Evolutionary conservation across 257 asterid species (phyloP), one percentile per base, ranked within the genome.

Genomic region (Rauvolfia tetraphylla): DNA sequence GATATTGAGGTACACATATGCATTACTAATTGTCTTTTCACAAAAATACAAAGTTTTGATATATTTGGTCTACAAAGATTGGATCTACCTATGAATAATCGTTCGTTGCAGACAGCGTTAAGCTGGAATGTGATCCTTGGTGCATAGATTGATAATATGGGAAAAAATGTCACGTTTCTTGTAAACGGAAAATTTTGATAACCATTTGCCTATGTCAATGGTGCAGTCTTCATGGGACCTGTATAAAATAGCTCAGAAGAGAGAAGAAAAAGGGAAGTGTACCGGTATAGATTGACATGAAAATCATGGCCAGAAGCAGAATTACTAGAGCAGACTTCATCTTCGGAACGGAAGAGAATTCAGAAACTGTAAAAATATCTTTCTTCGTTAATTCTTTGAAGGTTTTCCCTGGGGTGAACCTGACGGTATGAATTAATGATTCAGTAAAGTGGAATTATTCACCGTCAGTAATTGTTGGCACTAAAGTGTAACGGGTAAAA

Each of bases 281-380:
- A 66, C 71, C 71, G 4, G 71, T 38, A 38, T 34, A 34, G 7
- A 22, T 20, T 2, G 71, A 66, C 31, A 66, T 38, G 71, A 39
- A 66, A 66, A 66, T 2, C 71, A 66, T 18, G 49, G 49, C 29
- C 20, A 66, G 29, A 38, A 66, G 29, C 20, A 66, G 71, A 1
- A n/a, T 66, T 66, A 38, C 49, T 36, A 51, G 29, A 2, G 71
- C 71, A 66, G 49, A 38, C 20, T 66, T 36, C 71, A 66, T 66
- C 29, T 66, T 66, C 71, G 3, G 38, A 22, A 53, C 0, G 0
- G 7, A 53, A 53, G 20, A 27, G 0, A 53, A 20, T 53, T 7
- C 59, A 59, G 67, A 57, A 25, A 27, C 12, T 27, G 67, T 36
- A 59, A 59, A 27, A 27, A 0, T 25, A 8, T 4, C 29, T 29